phyloP scores from a whole-genome alignment of 768 basidiomycete genomes.

The Leccinum disarticulatum region DNA sequence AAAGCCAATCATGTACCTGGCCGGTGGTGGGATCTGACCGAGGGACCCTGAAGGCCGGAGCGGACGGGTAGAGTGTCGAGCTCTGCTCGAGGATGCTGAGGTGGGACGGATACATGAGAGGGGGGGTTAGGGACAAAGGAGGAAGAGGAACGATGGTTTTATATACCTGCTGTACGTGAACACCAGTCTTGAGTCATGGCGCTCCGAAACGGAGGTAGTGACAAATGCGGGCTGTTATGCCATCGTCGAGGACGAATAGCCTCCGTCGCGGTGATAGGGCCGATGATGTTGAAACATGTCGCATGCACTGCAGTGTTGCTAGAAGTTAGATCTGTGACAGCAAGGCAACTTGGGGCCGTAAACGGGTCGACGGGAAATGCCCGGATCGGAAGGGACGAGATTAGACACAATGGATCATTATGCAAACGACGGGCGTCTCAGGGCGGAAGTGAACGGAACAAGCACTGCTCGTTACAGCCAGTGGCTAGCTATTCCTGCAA shows the following conservation, averaged over 20 bases:
- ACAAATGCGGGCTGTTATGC: slow-evolving; percentile 30
- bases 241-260: slow-evolving; percentile 31
- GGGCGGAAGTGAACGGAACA: slow-evolving; percentile 17
- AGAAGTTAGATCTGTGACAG: slow-evolving; percentile 31
- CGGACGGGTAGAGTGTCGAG: slow-evolving; percentile 47
- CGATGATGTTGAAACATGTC: slow-evolving; percentile 35
- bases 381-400: slow-evolving; percentile 22
- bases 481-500: slow-evolving; percentile 23
- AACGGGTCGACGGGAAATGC: slow-evolving; percentile 17
- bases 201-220: slow-evolving; percentile 32
- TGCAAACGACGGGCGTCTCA: slow-evolving; percentile 19
- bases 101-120: slow-evolving; percentile 44
- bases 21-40: slow-evolving; percentile 42
- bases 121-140: slow-evolving; percentile 7
- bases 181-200: slow-evolving; percentile 17
- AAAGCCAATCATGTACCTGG: slow-evolving; percentile 51
- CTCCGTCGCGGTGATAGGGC: slow-evolving; percentile 34
- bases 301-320: slow-evolving; percentile 33
- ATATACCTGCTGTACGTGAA: slow-evolving; percentile 33
- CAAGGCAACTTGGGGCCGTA: slow-evolving; percentile 25
- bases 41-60: slow-evolving; percentile 63
- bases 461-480: slow-evolving; percentile 25
- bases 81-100: slow-evolving; percentile 62
- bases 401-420: slow-evolving; percentile 20
- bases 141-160: slow-evolving; percentile 19